These are phyloP conservation scores for Leccinum subtestaceum DNA, from an alignment of 768 basidiomycete species.

Conservation along the genomic window DNA sequence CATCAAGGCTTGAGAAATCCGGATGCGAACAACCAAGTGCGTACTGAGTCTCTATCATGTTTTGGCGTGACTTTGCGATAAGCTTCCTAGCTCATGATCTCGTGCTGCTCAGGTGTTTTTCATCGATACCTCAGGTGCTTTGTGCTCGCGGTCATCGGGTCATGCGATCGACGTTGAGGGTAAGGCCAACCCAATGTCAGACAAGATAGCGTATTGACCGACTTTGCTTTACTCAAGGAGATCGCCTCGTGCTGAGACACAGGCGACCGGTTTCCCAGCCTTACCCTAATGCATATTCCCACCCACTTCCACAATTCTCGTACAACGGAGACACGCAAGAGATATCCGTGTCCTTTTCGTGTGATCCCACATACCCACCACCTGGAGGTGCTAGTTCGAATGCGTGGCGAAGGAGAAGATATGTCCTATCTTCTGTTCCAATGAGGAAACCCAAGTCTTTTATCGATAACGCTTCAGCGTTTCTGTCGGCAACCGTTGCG, in stretches of 20 bases:
- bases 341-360: conserved; percentile 57
- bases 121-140: conserved; percentile 70
- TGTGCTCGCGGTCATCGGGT: conserved; percentile 76
- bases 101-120: conserved; percentile 66
- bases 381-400: conserved; percentile 33
- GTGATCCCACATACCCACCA: conserved; percentile 62
- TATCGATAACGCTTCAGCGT: conserved; percentile 66
- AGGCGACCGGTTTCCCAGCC: conserved; percentile 72
- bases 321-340: conserved; percentile 54
- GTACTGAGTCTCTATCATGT: conserved; percentile 5
- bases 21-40: conserved; percentile 70
- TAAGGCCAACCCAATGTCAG: conserved; percentile 25
- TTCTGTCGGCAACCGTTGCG: conserved; percentile 59
- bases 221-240: conserved; percentile 40
- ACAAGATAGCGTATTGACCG: conserved; percentile 4
- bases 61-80: neutral
- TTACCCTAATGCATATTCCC: conserved; percentile 75
- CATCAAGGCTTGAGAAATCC: conserved; percentile 61
- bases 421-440: conserved; percentile 66
- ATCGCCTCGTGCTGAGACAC: conserved; percentile 69
- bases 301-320: conserved; percentile 69
- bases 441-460: conserved; percentile 64
- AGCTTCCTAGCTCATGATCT: neutral
- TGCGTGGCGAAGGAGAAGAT: conserved; percentile 57
- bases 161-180: conserved; percentile 83